Base-by-base conservation (phyloP, 306 rosid species). In the Malus asiatica region DNA sequence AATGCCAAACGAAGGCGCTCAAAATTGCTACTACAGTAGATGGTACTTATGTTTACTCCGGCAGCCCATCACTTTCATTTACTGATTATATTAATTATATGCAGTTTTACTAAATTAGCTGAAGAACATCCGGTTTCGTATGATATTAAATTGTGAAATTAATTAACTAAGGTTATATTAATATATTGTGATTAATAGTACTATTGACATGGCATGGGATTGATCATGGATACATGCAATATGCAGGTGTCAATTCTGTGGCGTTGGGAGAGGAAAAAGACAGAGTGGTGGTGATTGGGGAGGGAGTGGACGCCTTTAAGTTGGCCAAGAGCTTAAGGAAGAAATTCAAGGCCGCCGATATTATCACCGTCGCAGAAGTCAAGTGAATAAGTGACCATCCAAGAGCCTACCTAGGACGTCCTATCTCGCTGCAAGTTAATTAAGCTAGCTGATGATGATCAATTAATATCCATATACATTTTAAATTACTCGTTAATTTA, bases 191-290 rank as follows among this genome's bases (percentile, higher is more conserved):
- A 44, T 44, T 10, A 44, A 44, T 44, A 44, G 3, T 44, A 44
- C 4, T 44, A 44, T 44, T 44, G 48, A 11, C 48, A 44, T 44
- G 46, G 14, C 44, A 35, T 35, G 40, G 40, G 40, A 35, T 35
- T 35, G 40, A 35, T 9, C 45, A 40, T 40, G 45, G 48, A 44
- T 42, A 11, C 13, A 42, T 44, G 48, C 48, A 44, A 44, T 44
- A 44, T 84, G 87, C 77, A 86, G 90, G 90, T 46, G 90, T 87
- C 9, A 72, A 4, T 66, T 86, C 23, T 72, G 81, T 85, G 77
- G 89, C 84, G 2, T 38, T 87, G 51, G 87, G 90, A 85, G 80
- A 72, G 7, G 75, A 11, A 6, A 78, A 76, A 22, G 78, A 87
- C 11, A 81, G 73, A 18, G 64, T 87, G 78, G 84, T 87, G 58